Conservation (phyloP, 2,329 filamentous ascomycete species). For the Keithomyces neogunnii region DNA sequence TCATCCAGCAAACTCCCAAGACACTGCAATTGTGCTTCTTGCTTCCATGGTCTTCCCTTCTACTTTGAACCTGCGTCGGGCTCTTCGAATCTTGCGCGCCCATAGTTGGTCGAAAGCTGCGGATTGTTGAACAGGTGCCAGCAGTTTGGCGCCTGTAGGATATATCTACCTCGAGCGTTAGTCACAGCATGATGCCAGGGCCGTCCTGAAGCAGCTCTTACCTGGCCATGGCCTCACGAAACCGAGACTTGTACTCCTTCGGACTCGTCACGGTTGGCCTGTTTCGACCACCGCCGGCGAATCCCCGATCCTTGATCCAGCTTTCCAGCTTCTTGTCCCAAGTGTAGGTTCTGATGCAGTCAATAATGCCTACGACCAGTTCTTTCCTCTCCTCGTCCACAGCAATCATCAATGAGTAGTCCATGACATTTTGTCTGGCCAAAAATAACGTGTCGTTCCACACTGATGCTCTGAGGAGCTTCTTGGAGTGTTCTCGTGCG, state of each 20-base stretch:
- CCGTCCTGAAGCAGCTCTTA: constrained; percentile 33
- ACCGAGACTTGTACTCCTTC: constrained; percentile 94
- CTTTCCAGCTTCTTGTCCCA: constrained; percentile 99
- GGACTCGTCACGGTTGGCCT: constrained; percentile 93
- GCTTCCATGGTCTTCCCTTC: neutral
- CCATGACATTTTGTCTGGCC: constrained; percentile 94
- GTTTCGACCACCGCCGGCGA: constrained; percentile 66
- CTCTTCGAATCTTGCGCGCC: constrained; percentile 31
- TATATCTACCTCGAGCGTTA: constrained; percentile 40
- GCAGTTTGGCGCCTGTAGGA: constrained; percentile 65
- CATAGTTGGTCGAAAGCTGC: constrained; percentile 27
- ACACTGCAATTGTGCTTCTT: neutral
- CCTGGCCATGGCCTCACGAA: constrained; percentile 93
- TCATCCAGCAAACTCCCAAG: neutral
- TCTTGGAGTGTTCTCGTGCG: constrained; percentile 91
- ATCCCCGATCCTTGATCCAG: constrained; percentile 97
- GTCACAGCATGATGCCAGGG: constrained; percentile 1
- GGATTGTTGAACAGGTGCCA: constrained; percentile 60
- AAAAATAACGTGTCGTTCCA: constrained; percentile 98
- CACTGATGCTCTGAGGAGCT: constrained; percentile 79
- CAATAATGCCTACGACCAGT: constrained; percentile 93
- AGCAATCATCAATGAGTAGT: constrained; percentile 97
- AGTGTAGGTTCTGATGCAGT: constrained; percentile 96
- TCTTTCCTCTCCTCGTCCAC: constrained; percentile 87
- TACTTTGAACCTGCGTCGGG: constrained; percentile 15